Conservation (phyloP, 2,329 filamentous ascomycete genomes). For the Furcasterigmium sp. region DNA sequence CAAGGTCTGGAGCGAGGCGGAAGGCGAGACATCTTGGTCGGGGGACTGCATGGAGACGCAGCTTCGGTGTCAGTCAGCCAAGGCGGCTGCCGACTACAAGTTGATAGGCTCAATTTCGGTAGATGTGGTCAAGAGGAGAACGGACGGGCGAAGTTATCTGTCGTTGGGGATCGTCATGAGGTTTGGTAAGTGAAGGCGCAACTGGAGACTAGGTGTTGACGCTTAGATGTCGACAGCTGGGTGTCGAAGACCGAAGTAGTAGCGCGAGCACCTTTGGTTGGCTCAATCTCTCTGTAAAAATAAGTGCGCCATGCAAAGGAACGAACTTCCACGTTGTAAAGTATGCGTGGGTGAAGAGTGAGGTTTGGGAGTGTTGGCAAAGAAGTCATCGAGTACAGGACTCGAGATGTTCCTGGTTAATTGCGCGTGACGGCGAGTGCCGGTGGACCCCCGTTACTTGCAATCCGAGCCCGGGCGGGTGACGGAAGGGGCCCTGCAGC, state of each 20-base stretch:
- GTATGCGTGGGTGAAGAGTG: too few relatives aligned
- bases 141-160: neutral
- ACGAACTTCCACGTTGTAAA: too few relatives aligned
- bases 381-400: neutral
- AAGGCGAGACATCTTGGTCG: conserved; percentile 56
- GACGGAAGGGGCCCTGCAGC: too few relatives aligned
- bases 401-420: neutral
- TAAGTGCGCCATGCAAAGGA: too few relatives aligned
- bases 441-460: neutral
- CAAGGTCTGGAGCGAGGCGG: conserved; percentile 65
- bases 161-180: neutral
- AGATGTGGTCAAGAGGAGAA: neutral
- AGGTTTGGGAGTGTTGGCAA: too few relatives aligned
- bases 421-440: neutral
- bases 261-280: too few relatives aligned
- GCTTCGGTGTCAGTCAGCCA: neutral
- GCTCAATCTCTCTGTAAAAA: too few relatives aligned
- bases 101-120: too few relatives aligned
- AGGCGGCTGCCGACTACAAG: neutral
- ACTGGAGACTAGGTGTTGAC: too few relatives aligned
- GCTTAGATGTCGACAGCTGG: too few relatives aligned
- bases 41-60: conserved; percentile 61
- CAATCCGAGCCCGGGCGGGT: neutral
- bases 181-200: too few relatives aligned
- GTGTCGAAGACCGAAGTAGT: too few relatives aligned